Evolutionary conservation across 2,329 filamentous ascomycete species (phyloP), one percentile per base, ranked within the genome.

Genomic region (Fusarium nygamai): DNA sequence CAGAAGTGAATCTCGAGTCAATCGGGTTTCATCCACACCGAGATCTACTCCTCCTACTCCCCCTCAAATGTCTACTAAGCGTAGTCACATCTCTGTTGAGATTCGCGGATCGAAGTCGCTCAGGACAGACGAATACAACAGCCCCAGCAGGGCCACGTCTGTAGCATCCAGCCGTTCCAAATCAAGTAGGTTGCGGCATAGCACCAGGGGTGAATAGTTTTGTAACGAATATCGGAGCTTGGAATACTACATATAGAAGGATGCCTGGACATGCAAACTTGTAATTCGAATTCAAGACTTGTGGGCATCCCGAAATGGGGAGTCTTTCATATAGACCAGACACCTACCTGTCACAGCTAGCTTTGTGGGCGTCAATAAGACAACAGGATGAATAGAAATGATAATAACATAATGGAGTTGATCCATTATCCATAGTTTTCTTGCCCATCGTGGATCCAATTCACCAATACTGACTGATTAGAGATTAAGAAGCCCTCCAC

Each of bases 161-260:
- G 63, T 33, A 14, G 27, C 69, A 19, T 54, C 51, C 14, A 22
- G 64, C 36, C 59, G 29, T 31, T 19, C 51, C 24, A 70, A 59
- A 38, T 59, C 53, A 22, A 79, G 74, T 59, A 71, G 72, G 7
- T 31, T 75, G 36, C 67, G 64, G 39, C 54, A 67, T 41, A 72
- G 53, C 16, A 57, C 24, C 36, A 46, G 31, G 19, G 71, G 54
- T 58, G 27, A 62, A 27, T 66, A 64, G 36, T 16, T 31, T 50
- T 61, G 10, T 54, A 14, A 38, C 14, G 8, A 13, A 38, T 33
- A 20, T 46, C 34, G 19, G 41, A 12, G 34, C 14, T 41, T 29
- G 24, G 27, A 41, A 16, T 16, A 27, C n/a, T 31, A n/a, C 31
- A 19, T 38, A 20, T 38, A 44, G 29, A 38, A 24, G 16, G 33